Evolutionary conservation across 2,329 filamentous ascomycete genomes (phyloP).

Genomic region (Fusarium annulatum): DNA sequence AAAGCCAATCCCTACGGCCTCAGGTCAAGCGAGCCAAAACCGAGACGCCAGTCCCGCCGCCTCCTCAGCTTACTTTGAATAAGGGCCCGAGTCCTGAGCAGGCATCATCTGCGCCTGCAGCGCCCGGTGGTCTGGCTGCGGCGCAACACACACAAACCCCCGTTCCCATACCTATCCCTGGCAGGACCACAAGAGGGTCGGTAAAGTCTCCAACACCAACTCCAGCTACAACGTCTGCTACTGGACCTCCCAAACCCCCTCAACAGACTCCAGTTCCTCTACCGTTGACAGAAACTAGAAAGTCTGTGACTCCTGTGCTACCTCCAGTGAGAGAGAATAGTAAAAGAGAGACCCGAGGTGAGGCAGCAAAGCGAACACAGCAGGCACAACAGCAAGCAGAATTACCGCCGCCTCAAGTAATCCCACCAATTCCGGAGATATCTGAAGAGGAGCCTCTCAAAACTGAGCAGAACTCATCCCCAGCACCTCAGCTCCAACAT

Average conservation of each 20-base stretch:
- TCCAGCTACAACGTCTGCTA: conserved; percentile 40
- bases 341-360: conserved; percentile 60
- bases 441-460: conserved; percentile 31
- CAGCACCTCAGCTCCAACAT: conserved; percentile 37
- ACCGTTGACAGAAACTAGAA: conserved; percentile 49
- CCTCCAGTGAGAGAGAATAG: conserved; percentile 47
- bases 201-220: conserved; percentile 49
- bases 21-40: conserved; percentile 65
- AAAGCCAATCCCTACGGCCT: conserved; percentile 50
- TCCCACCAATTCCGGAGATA: conserved; percentile 6
- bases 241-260: conserved; percentile 48
- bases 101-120: conserved; percentile 31
- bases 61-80: conserved; percentile 50
- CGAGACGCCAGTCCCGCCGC: conserved; percentile 66
- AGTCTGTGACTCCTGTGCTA: conserved; percentile 49
- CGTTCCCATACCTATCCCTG: conserved; percentile 53
- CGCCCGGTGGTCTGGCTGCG: conserved; percentile 28
- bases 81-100: conserved; percentile 42
- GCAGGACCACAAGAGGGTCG: conserved; percentile 44
- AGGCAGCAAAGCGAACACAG: conserved; percentile 56
- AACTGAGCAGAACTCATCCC: conserved; percentile 37
- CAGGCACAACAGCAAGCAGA: conserved; percentile 42
- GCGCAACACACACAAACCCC: conserved; percentile 54
- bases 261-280: conserved; percentile 53
- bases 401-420: conserved; percentile 9